phyloP scores from a whole-genome alignment of 495 filamentous ascomycete genomes.

The Diplogelasinospora grovesii region DNA sequence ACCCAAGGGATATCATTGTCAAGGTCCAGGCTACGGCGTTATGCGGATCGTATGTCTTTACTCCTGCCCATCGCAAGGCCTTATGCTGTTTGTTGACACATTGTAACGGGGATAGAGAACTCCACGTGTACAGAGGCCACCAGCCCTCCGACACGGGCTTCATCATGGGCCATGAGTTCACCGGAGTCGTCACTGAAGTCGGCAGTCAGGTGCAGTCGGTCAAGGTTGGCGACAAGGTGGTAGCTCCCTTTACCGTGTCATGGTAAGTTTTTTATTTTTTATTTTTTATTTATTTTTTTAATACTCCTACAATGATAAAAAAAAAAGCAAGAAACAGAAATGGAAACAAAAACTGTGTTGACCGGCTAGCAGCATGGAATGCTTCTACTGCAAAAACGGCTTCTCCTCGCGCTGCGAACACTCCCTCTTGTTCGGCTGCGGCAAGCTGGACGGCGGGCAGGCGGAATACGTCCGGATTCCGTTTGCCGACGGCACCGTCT shows the following conservation, averaged over 20 bases:
- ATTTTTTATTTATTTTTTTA: neutral
- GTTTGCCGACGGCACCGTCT: conserved; percentile 72
- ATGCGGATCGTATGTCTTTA: conserved; percentile 72
- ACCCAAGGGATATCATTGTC: conserved; percentile 72
- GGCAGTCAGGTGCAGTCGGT: conserved; percentile 64
- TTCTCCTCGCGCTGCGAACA: conserved; percentile 80
- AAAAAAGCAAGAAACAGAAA: too few relatives aligned
- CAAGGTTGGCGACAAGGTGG: conserved; percentile 68
- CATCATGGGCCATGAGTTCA: conserved; percentile 73
- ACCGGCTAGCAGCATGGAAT: conserved; percentile 63
- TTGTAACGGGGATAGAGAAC: conserved; percentile 51
- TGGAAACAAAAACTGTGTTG: too few relatives aligned
- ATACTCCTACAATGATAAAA: too few relatives aligned
- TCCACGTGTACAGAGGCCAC: conserved; percentile 85
- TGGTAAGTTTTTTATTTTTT: conserved; percentile 50
- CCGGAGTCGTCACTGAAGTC: conserved; percentile 62
- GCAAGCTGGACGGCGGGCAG: conserved; percentile 74
- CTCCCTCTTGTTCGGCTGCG: conserved; percentile 66
- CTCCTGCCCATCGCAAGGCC: neutral
- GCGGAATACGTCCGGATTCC: conserved; percentile 88
- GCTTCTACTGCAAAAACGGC: conserved; percentile 85
- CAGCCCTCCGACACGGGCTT: conserved; percentile 47
- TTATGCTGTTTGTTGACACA: neutral
- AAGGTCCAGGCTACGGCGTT: conserved; percentile 82
- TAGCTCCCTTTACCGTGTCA: conserved; percentile 79